Conservation (phyloP, 2,329 filamentous ascomycete genomes). For the Aspergillus sp. region DNA sequence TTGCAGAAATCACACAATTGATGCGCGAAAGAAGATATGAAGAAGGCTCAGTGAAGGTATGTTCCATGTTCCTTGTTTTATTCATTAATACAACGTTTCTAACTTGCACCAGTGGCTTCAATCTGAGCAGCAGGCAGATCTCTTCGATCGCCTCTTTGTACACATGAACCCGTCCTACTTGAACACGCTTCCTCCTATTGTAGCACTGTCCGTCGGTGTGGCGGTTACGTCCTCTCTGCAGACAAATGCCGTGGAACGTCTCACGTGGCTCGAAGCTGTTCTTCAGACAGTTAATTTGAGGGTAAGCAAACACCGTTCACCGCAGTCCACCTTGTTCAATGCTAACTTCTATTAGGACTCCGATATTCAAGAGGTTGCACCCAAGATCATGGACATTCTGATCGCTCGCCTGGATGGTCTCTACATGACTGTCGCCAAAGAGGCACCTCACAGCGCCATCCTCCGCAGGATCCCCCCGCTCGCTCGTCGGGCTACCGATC, state of each 20-base stretch:
- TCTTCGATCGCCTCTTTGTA: slow-evolving; percentile 64
- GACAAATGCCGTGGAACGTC: slow-evolving; percentile 53
- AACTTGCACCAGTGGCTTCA: slow-evolving; percentile 55
- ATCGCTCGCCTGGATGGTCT: slow-evolving; percentile 56
- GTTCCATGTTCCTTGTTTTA: slow-evolving; percentile 11
- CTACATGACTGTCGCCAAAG: slow-evolving; percentile 58
- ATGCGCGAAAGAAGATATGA: slow-evolving; percentile 43
- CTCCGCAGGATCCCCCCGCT: slow-evolving; percentile 52
- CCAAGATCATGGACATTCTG: slow-evolving; percentile 61
- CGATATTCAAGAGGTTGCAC: slow-evolving; percentile 57
- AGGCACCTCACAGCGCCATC: slow-evolving; percentile 51
- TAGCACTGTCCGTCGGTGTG: slow-evolving; percentile 61
- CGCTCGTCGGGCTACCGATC: slow-evolving; percentile 42
- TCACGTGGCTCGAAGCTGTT: slow-evolving; percentile 59
- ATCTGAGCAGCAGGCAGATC: slow-evolving; percentile 56
- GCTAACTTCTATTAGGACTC: slow-evolving; percentile 41
- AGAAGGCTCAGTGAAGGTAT: slow-evolving; percentile 47
- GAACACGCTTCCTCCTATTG: slow-evolving; percentile 54
- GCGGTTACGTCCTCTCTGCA: slow-evolving; percentile 60
- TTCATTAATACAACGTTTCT: slow-evolving; percentile 10
- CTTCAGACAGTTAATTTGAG: slow-evolving; percentile 54
- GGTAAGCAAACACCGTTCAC: slow-evolving; percentile 39
- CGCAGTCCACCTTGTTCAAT: background rate
- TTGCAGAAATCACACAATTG: slow-evolving; percentile 41
- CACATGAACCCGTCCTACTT: slow-evolving; percentile 59